phyloP scores from a whole-genome alignment of 1,284 basidiomycete species.

The Puccinia horiana region DNA sequence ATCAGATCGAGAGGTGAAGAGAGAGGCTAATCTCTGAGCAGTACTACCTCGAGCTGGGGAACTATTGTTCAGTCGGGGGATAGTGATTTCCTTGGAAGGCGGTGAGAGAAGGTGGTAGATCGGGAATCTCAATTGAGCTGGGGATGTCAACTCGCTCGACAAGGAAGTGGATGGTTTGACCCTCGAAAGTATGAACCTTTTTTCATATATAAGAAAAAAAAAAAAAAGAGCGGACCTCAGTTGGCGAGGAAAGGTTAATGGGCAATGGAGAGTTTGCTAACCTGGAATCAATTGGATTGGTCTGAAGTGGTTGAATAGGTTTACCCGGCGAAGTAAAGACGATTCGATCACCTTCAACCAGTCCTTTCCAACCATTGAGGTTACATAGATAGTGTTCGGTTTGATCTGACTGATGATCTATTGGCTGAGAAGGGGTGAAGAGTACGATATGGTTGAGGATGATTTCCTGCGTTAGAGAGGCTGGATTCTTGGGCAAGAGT shows the following conservation, averaged over 20 bases:
- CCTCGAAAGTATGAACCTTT: background rate
- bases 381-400: constrained; percentile 5
- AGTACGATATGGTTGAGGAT: constrained; percentile 35
- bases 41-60: background rate
- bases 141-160: constrained; percentile 37
- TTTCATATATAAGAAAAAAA: background rate
- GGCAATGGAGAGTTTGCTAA: too few species aligned
- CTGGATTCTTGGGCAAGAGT: constrained; percentile 24
- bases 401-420: background rate
- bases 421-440: background rate
- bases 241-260: background rate
- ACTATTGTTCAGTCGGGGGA: constrained; percentile 6
- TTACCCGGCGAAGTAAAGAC: constrained; percentile 9
- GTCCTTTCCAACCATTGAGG: constrained; percentile 39
- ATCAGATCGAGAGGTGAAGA: constrained; percentile 26
- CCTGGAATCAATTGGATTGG: background rate
- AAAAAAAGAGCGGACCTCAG: background rate
- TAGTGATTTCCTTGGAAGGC: background rate
- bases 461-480: background rate
- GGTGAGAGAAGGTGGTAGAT: constrained; percentile 27
- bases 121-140: constrained; percentile 21
- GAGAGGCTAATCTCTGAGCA: constrained; percentile 46
- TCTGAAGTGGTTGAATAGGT: constrained; percentile 5
- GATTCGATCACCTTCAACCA: constrained; percentile 41
- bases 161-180: constrained; percentile 42